Conservation (phyloP, 768 basidiomycete genomes). For the Mrakia hoshinonis region DNA sequence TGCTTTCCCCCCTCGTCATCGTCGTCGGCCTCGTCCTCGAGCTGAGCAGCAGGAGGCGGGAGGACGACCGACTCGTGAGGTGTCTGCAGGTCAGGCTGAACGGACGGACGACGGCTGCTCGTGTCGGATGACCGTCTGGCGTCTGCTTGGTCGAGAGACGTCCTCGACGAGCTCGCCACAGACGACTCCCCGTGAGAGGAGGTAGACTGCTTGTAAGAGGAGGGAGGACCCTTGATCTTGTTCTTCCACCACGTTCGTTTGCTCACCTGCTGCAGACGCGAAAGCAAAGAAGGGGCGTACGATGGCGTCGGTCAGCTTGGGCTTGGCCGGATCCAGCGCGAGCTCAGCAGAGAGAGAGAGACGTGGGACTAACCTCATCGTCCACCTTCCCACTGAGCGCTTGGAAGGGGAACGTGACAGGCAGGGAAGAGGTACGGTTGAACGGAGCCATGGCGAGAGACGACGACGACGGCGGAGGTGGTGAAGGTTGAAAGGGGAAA, state of each 20-base stretch:
- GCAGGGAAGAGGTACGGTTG: conserved; percentile 38
- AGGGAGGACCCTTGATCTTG: conserved; percentile 31
- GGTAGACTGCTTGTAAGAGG: neutral
- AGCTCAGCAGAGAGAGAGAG: neutral
- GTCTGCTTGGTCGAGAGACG: no score
- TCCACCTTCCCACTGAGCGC: conserved; percentile 10
- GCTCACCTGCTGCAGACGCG: conserved; percentile 31
- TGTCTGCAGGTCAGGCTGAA: neutral
- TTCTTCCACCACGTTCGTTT: conserved; percentile 23
- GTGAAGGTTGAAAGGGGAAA: neutral
- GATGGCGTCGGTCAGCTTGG: neutral
- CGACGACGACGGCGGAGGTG: neutral
- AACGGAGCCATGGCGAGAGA: conserved; percentile 36
- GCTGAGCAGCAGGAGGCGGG: neutral
- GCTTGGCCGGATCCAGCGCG: neutral
- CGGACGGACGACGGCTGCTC: no score
- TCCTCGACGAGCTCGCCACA: neutral
- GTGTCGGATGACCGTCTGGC: no score
- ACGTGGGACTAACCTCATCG: conserved; percentile 36
- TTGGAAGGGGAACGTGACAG: conserved; percentile 37
- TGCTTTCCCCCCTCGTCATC: neutral
- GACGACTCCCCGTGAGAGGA: neutral
- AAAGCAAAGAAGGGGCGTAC: neutral
- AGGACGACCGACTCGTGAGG: neutral
- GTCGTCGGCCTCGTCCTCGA: neutral